These are phyloP conservation scores for Microdochium trichocladiopsis DNA, from an alignment of 2,329 filamentous ascomycete species.

Conservation along the genomic window DNA sequence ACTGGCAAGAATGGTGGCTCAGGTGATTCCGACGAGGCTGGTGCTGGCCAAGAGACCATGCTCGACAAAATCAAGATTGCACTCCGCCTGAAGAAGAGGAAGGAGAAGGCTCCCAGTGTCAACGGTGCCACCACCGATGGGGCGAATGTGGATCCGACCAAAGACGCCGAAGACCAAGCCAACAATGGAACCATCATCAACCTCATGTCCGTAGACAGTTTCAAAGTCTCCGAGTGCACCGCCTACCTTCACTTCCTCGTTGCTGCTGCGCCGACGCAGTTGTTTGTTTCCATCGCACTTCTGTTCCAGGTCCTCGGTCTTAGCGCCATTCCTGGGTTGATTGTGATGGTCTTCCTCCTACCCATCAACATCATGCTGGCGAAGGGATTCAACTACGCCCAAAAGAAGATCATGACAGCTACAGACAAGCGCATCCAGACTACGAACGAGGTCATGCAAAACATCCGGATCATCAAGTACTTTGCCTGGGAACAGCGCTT, in stretches of 20 bases:
- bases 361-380: constrained; percentile 89
- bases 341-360: constrained; percentile 81
- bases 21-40: constrained; percentile 45
- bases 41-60: constrained; percentile 26
- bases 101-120: constrained; percentile 35
- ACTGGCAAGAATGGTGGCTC: constrained; percentile 68
- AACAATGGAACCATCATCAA: constrained; percentile 99
- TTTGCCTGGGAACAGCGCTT: constrained; percentile 98
- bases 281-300: constrained; percentile 71
- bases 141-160: constrained; percentile 24
- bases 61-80: constrained; percentile 45
- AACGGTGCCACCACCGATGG: constrained; percentile 17
- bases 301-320: constrained; percentile 87
- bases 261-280: constrained; percentile 82
- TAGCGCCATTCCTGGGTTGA: constrained; percentile 88
- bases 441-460: constrained; percentile 94
- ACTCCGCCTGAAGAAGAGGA: constrained; percentile 56
- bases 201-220: constrained; percentile 98
- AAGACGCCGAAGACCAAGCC: constrained; percentile 61
- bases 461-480: constrained; percentile 98
- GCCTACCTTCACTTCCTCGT: constrained; percentile 96
- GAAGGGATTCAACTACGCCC: constrained; percentile 74
- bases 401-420: constrained; percentile 85
- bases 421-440: constrained; percentile 95
- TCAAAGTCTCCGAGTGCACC: constrained; percentile 93